Evolutionary conservation across 2,329 filamentous ascomycete genomes (phyloP).

Genomic region (Ophiostoma novo-ulmi): DNA sequence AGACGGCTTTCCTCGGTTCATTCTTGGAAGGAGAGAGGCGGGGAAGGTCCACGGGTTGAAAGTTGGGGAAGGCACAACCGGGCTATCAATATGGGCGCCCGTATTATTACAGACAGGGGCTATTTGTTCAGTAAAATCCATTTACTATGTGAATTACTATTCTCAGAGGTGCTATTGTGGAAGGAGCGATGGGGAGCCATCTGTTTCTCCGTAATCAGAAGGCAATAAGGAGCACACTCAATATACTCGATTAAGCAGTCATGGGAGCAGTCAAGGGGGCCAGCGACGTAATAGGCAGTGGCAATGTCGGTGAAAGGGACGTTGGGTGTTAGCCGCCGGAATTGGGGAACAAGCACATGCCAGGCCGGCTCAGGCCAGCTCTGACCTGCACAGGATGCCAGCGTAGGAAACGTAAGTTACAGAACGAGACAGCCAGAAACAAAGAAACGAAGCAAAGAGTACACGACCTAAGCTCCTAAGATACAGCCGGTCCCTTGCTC

Average conservation of each 20-base stretch:
- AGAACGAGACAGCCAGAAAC: neutral
- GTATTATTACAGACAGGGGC: neutral
- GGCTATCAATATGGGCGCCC: neutral
- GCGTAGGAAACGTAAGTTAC: neutral
- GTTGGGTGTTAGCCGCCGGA: neutral
- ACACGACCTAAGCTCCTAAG: neutral
- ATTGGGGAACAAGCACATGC: neutral
- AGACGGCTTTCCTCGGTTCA: slow-evolving; percentile 28
- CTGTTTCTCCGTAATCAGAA: no score
- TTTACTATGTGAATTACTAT: no score
- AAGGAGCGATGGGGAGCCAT: no score
- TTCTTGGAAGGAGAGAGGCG: slow-evolving; percentile 12
- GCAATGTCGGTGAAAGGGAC: neutral
- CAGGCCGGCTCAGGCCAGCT: neutral
- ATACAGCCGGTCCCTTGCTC: neutral
- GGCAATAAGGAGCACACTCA: no score
- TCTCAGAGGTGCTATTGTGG: no score
- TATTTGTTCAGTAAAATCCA: no score
- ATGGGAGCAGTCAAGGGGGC: neutral
- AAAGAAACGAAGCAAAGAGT: neutral
- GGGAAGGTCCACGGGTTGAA: neutral
- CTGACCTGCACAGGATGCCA: neutral
- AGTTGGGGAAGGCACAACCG: slow-evolving; percentile 5
- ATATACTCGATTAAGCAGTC: neutral
- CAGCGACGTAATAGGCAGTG: neutral